Evolutionary conservation across 352 stramenopile genomes (phyloP), one percentile per base, ranked within the genome.

Genomic region (Globisporangium sylvaticum): DNA sequence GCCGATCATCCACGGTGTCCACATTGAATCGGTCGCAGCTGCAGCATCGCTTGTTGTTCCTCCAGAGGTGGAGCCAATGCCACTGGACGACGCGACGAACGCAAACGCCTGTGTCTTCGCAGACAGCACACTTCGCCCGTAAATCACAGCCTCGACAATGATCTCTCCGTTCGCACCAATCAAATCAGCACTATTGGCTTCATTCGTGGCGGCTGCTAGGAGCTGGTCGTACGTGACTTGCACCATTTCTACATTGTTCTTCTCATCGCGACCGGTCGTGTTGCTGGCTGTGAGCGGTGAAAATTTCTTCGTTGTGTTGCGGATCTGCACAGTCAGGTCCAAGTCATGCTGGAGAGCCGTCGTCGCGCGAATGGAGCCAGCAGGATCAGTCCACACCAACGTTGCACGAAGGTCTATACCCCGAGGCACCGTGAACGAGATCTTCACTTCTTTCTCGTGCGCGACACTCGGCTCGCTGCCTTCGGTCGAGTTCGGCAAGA

Each of bases 201-300:
- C 63, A 20, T n/a, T 60, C 10, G 56, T 54, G 25, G 79, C 73
- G 44, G 83, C 79, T 54, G 76, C 68, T 7, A 89, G 50, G 24
- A 94, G 72, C 29, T 90, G 74, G 54, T 73, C 62, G 63, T 94
- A 93, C 32, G 80, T 82, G 10, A 93, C 84, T 29, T 85, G 74
- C 22, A 94, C 87, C 83, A 94, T 90, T 65, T 94, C 87, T 24
- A 94, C 81, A 65, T 94, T 94, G 76, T 94, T 94, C n/a, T 81
- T 78, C 27, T 77, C 72, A 67, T 94, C 87, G 20, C 79, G 80
- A n/a, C 31, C 31, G 4, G 79, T 87, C 27, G 55, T 69, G 27
- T 75, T 77, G 34, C 77, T 69, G 6, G 83, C 79, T 14, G 80
- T 92, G 37, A 92, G 66, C 14, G 87, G 81, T 27, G 77, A 75